Conservation (phyloP, 2,329 filamentous ascomycete species). For the Exophiala bonariae region DNA sequence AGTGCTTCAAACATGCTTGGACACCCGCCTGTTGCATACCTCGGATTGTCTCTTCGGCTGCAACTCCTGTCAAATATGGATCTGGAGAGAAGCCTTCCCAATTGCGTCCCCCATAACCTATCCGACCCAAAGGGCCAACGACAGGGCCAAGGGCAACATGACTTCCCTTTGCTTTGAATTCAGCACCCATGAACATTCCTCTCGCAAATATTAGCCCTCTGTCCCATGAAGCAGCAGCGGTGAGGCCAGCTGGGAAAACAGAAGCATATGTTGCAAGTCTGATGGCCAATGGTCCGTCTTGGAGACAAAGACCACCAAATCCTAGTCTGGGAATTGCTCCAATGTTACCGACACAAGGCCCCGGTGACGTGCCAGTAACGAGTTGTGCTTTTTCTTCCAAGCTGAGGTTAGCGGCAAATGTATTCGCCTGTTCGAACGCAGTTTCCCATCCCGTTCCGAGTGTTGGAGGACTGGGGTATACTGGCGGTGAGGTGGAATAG, state of each 20-base stretch:
- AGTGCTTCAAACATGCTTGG: constrained; percentile 45
- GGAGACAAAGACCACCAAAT: constrained; percentile 34
- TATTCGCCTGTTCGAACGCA: constrained; percentile 38
- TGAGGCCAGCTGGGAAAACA: constrained; percentile 31
- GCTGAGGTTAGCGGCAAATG: constrained; percentile 41
- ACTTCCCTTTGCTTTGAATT: constrained; percentile 44
- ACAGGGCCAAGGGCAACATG: constrained; percentile 45
- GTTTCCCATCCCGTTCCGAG: constrained; percentile 37
- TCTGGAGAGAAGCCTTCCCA: constrained; percentile 53
- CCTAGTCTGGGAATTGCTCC: constrained; percentile 32
- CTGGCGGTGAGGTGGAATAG: constrained; percentile 16
- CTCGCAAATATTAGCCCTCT: constrained; percentile 34
- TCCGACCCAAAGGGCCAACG: constrained; percentile 37
- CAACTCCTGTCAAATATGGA: constrained; percentile 48
- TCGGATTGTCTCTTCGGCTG: constrained; percentile 43
- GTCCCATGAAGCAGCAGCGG: constrained; percentile 41
- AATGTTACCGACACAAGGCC: constrained; percentile 38
- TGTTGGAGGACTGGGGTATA: constrained; percentile 23
- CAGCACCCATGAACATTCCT: constrained; percentile 35
- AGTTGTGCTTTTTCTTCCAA: constrained; percentile 45
- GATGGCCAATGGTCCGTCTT: constrained; percentile 28
- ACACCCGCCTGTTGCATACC: constrained; percentile 47
- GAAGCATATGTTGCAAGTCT: constrained; percentile 27
- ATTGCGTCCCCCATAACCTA: constrained; percentile 44
- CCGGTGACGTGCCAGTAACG: constrained; percentile 32